phyloP scores from a whole-genome alignment of 371 early-diverging fungal species.

The Mortierella sp. region DNA sequence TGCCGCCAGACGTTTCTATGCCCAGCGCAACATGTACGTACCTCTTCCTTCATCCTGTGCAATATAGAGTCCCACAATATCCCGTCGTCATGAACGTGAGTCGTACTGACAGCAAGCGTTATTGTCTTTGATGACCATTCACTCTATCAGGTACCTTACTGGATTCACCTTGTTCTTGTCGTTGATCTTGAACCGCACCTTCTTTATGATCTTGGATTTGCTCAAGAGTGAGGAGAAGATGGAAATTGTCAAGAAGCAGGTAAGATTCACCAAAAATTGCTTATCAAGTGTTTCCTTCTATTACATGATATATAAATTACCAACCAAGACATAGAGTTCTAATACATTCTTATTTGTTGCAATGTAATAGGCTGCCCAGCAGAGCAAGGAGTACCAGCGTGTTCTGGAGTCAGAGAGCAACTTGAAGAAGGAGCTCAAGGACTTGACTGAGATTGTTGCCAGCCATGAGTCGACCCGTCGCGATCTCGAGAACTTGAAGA shows the following conservation, averaged over 20 bases:
- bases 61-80: not conserved
- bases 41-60: not conserved
- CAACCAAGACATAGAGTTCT: not conserved
- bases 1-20: conserved; percentile 85
- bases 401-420: conserved; percentile 35
- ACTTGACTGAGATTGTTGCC: conserved; percentile 65
- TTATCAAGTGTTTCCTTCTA: not conserved
- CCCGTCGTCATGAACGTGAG: not conserved
- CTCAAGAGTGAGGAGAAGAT: conserved; percentile 78
- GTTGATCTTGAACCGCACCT: conserved; percentile 85
- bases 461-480: conserved; percentile 65
- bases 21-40: conserved; percentile 87
- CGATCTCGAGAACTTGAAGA: conserved; percentile 82
- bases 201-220: conserved; percentile 78
- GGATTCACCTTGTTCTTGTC: conserved; percentile 92
- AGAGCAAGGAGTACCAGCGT: conserved; percentile 64
- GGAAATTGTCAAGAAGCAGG: conserved; percentile 68
- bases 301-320: not conserved
- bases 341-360: not conserved
- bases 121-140: not conserved
- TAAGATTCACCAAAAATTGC: conserved; percentile 17
- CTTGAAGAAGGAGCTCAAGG: conserved; percentile 52
- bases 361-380: conserved; percentile 59
- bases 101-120: not conserved
- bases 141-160: conserved; percentile 72